A percentile compares a stretch with the other conserved stretches of the same genome.
Conservation (phyloP, 331 rosid genomes). For the Quercus lobata region DNA sequence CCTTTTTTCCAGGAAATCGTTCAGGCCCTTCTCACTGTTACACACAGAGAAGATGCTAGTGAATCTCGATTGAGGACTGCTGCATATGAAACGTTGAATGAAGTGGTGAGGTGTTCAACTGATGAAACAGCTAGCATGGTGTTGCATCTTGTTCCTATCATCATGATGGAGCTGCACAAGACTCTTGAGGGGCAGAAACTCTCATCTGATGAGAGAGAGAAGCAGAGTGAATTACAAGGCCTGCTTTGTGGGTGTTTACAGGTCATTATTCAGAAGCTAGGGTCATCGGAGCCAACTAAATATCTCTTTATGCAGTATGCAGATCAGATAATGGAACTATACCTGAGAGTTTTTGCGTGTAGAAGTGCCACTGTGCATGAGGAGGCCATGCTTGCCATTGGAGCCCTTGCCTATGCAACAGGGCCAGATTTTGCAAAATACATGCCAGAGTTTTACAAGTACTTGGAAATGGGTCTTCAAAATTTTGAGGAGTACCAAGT, state of each 20-base stretch:
- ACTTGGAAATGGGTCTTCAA: slow-evolving; percentile 79
- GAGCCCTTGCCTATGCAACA: slow-evolving; percentile 72
- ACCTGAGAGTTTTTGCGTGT: slow-evolving; percentile 71
- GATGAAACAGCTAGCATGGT: slow-evolving; percentile 79
- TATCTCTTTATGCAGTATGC: slow-evolving; percentile 69
- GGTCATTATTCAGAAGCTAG: slow-evolving; percentile 80
- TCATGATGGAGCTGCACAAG: slow-evolving; percentile 74
- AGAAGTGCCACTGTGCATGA: slow-evolving; percentile 92
- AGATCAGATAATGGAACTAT: slow-evolving; percentile 85
- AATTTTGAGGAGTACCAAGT: slow-evolving; percentile 92
- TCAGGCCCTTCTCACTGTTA: slow-evolving; percentile 66
- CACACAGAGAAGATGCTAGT: slow-evolving; percentile 78
- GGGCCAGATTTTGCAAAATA: slow-evolving; percentile 81
- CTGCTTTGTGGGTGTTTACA: slow-evolving; percentile 91
- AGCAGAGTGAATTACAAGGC: slow-evolving; percentile 64
- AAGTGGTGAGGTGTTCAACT: slow-evolving; percentile 80
- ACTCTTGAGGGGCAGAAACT: slow-evolving; percentile 74
- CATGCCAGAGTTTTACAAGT: slow-evolving; percentile 74
- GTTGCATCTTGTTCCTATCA: slow-evolving; percentile 58
- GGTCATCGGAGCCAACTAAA: slow-evolving; percentile 66
- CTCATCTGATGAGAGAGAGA: slow-evolving; percentile 78
- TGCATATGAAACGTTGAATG: slow-evolving; percentile 83
- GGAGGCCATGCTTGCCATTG: slow-evolving; percentile 96
- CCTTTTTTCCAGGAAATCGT: slow-evolving; percentile 80
- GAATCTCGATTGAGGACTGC: slow-evolving; percentile 79